Evolutionary conservation across 805 yeast genomes (phyloP), one percentile per base, ranked within the genome.

Genomic region (Suhomyces xylopsoci): DNA sequence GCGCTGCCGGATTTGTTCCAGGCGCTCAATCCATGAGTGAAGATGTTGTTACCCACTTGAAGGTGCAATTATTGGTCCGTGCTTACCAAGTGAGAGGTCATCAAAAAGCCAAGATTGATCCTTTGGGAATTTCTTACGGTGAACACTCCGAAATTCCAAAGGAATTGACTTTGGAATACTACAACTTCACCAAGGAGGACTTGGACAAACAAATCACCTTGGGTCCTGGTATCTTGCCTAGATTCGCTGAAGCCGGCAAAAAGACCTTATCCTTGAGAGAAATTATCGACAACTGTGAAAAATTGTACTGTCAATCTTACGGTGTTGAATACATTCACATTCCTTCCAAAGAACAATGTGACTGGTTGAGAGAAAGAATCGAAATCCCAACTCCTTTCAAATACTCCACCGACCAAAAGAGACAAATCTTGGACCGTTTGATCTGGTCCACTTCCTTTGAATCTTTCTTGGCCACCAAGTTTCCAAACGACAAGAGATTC

Each of bases 51-150:
- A 81, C 89, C 57, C 98, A 94, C 71, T 82, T 94, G 79, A 94
- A 94, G 73, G 96, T 91, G 15, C 99, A 94, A 80, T 82, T 94
- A 62, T 81, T 94, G 63, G 97, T 96, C 58, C 88, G 99, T 73
- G 99, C 99, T 28, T 94, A 92, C 76, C 99, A 94, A 78, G 99
- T 94, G 50, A 85, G 98, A 74, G 99, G 99, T 61, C 99, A 94
- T 73, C 88, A 86, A 71, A 90, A 89, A 77, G 97, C 98, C 45
- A 87, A 85, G 63, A 86, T 91, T 56, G 99, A 94, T 73, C 99
- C 99, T n/a, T 78, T 94, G 66, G 93, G 88, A 36, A 88, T 93
- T 65, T 83, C 92, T 17, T 89, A 85, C 67, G 97, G 94, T 62
- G 88, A 83, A 64, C 82, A 82, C 64, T 69, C 74, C 49, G 76